Base-by-base conservation (phyloP, 1,139 yeast species). In the Saccharomyces hybrid region DNA sequence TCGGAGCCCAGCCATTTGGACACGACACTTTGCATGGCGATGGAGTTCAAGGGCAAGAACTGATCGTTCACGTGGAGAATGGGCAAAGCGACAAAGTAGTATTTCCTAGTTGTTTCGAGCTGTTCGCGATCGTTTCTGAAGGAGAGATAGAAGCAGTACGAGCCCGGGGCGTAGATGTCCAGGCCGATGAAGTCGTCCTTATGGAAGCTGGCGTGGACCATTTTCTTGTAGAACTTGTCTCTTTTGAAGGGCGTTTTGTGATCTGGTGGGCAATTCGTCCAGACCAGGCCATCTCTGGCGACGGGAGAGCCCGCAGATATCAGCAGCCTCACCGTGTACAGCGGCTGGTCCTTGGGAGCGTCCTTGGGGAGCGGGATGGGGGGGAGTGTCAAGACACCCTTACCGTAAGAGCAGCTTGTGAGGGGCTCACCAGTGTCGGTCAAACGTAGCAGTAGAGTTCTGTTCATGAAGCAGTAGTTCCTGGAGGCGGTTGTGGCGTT, bases 1-100 rank as follows among this genome's bases (percentile, higher is more conserved):
- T 80, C 76, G 31, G 51, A 79, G 1, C 97, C 97, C 73, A 90
- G 80, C 95, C 96, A 89, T 73, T 93, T 93, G 48, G 96, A 88
- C 9, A 93, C 81, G 42, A 93, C 85, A 1, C 96, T 82, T 70
- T 91, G 95, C 66, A 93, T 76, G 54, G 88, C 85, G 61, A 93
- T 78, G n/a, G 91, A 79, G 65, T 91, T 88, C 65, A 91, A 78
- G 0, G 93, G 85, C 24, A 91, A 65, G 61, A 78, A 82, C 31
- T 76, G 69, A 46, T 75, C 82, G 53, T 80, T 77, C 56, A 88
- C 74, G 48, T 75, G 73, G 58, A 93, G 77, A 27, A 84, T 81
- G 3, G 97, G 95, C 2, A 93, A 90, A 5, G 87, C 96, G 47
- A 82, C 85, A 70, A 91, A 88, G 71, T 88, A 86, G 70, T 75